Base-by-base conservation (phyloP, 768 basidiomycete genomes). In the Boletus reticuloceps region DNA sequence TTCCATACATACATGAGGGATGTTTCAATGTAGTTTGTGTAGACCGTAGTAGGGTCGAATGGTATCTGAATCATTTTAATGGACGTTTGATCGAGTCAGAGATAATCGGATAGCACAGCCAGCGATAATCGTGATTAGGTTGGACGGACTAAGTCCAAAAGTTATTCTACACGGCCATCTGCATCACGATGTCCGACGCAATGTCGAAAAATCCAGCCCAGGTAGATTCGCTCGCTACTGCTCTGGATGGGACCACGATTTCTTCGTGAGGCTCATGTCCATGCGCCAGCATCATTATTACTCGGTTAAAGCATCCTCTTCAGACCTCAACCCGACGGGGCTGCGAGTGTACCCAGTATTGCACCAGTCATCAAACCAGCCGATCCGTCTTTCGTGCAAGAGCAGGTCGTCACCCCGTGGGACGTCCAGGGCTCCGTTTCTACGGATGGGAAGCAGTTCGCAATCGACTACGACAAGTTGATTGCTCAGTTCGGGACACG, bases 401-500 rank as follows among this genome's bases (percentile, higher is more conserved):
- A 80, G 17, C 95, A 98, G 70, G 79, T 94, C 50, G 87, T 99
- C 43, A 98, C 97, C 1, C 97, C 97, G 16, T 99, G 97, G 91
- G 94, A 98, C 61, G 97, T 98, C 8, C 89, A 96, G 62, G 97
- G 96, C 49, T 87, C 85, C 29, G 88, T 97, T 11, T 83, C 90
- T 6, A 80, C 75, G 20, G 93, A 97, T 64, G 97, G 97, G 52
- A 88, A 89, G 65, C 88, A 97, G 75, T 86, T 86, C 52, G 94
- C 84, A 48, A 98, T 98, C 72, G 91, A 99, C 75, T 99, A 99
- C 64, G 91, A 96, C 74, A 98, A 97, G 77, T 82, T 98, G 58
- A 78, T 98, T 53, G 83, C 83, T 65, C 91, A 97, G 69, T 99
- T 99, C 66, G 97, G 97, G 44, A 98, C 97, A 12, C 84, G 87